Evolutionary conservation across 495 filamentous ascomycete species (phyloP).

Genomic region (Trichoderma orchidacearum): DNA sequence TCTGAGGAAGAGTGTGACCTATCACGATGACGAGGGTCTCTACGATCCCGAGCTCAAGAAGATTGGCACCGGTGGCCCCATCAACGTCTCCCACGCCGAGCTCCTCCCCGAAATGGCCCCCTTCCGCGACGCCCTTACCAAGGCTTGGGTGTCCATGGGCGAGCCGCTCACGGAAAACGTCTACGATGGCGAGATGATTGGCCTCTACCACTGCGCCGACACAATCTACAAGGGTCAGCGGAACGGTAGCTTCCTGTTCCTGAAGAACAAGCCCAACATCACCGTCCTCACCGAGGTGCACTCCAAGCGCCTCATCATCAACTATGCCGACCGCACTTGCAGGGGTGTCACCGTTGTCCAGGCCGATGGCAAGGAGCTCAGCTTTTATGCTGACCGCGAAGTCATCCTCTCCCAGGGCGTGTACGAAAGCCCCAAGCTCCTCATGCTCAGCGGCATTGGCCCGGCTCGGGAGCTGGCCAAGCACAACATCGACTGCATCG

Average conservation of each 20-base stretch:
- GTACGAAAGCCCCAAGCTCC: constrained; percentile 42
- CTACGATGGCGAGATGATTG: constrained; percentile 40
- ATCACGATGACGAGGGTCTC: constrained; percentile 36
- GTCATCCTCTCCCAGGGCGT: constrained; percentile 46
- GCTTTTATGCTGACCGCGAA: constrained; percentile 31
- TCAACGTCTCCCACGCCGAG: constrained; percentile 43
- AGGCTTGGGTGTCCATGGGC: constrained; percentile 44
- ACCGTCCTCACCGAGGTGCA: constrained; percentile 28
- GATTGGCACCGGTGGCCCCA: constrained; percentile 34
- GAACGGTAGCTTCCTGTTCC: constrained; percentile 35
- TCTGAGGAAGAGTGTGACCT: constrained; percentile 41
- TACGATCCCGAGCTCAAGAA: constrained; percentile 27
- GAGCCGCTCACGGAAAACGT: constrained; percentile 37
- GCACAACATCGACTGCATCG: constrained; percentile 30
- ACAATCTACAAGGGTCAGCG: constrained; percentile 46
- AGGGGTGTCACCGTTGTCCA: constrained; percentile 4
- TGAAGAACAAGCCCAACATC: constrained; percentile 38
- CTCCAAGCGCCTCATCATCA: constrained; percentile 41
- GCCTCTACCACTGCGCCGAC: constrained; percentile 40
- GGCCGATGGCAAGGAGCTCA: not conserved
- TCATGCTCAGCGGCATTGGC: constrained; percentile 46
- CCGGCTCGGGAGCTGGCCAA: constrained; percentile 26
- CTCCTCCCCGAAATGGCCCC: constrained; percentile 36
- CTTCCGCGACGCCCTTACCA: constrained; percentile 41
- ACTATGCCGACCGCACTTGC: constrained; percentile 8